Conservation (phyloP, 2,329 filamentous ascomycete genomes). For the Trichoderma semiorbis region DNA sequence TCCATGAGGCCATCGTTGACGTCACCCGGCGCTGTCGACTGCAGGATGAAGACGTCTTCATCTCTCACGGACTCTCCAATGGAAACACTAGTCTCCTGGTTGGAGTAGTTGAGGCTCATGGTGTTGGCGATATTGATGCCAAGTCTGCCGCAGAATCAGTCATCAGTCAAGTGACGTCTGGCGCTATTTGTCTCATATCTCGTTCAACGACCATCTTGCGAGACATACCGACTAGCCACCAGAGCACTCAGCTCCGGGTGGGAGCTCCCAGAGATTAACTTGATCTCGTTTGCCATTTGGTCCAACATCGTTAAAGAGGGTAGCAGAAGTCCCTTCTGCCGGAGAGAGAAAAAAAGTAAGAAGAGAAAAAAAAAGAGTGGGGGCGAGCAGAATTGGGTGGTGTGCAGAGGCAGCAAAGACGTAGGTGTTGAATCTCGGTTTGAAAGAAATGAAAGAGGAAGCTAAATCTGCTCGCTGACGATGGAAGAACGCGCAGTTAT, state of each 20-base stretch:
- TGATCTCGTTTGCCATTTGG: slow-evolving; percentile 53
- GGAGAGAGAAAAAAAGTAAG: slow-evolving; percentile 20
- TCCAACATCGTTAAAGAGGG: slow-evolving; percentile 34
- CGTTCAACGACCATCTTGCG: not conserved
- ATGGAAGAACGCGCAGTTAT: not conserved
- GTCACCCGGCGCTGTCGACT: slow-evolving; percentile 90
- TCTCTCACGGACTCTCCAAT: slow-evolving; percentile 95
- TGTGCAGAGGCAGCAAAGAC: not conserved
- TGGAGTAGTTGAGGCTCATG: slow-evolving; percentile 79
- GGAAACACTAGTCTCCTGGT: slow-evolving; percentile 84
- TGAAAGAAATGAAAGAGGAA: not conserved
- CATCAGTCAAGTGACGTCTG: slow-evolving; percentile 14
- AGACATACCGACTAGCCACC: slow-evolving; percentile 42
- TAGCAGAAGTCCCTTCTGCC: slow-evolving; percentile 23
- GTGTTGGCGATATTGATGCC: slow-evolving; percentile 77
- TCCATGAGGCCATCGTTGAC: slow-evolving; percentile 99
- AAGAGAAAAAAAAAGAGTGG: slow-evolving; percentile 9
- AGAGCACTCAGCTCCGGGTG: slow-evolving; percentile 47
- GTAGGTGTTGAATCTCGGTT: not conserved
- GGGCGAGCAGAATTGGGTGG: not conserved
- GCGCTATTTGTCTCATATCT: not conserved
- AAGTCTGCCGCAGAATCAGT: slow-evolving; percentile 48
- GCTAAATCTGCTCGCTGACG: not conserved
- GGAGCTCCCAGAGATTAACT: slow-evolving; percentile 49
- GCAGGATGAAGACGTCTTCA: slow-evolving; percentile 97